phyloP scores from a whole-genome alignment of 1,139 yeast genomes.

The Dujonia santamariae region DNA sequence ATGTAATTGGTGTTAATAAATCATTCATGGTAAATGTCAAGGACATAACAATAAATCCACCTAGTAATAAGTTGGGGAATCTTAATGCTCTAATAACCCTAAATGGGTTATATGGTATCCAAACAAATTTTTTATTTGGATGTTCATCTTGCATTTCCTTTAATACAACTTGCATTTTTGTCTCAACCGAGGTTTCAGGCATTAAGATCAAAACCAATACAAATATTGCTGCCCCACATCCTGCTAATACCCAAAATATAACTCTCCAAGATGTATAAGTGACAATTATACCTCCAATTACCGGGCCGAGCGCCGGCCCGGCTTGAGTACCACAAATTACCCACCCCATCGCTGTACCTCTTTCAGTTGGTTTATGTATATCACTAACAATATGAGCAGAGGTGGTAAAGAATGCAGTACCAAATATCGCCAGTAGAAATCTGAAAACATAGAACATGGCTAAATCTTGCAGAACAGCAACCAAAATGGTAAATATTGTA shows the following conservation, averaged over 20 bases:
- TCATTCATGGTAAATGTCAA: slow-evolving; percentile 47
- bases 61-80: slow-evolving; percentile 40
- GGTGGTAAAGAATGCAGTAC: slow-evolving; percentile 48
- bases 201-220: slow-evolving; percentile 27
- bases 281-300: slow-evolving; percentile 43
- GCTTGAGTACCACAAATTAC: slow-evolving; percentile 42
- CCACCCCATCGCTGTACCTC: slow-evolving; percentile 48
- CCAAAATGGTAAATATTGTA: slow-evolving; percentile 28
- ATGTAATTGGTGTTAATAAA: slow-evolving; percentile 52
- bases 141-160: slow-evolving; percentile 10
- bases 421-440: slow-evolving; percentile 45
- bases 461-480: slow-evolving; percentile 36
- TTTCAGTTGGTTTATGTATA: slow-evolving; percentile 39
- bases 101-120: slow-evolving; percentile 42
- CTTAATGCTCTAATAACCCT: slow-evolving; percentile 35
- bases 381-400: slow-evolving; percentile 48
- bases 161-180: slow-evolving; percentile 18
- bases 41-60: slow-evolving; percentile 39
- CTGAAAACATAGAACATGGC: slow-evolving; percentile 51
- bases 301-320: slow-evolving; percentile 49
- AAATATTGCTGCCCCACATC: slow-evolving; percentile 29
- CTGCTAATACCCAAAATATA: slow-evolving; percentile 46
- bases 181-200: slow-evolving; percentile 39
- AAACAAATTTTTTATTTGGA: slow-evolving; percentile 33
- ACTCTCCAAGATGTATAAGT: slow-evolving; percentile 52